Percentiles rank a stretch among this genome's conserved stretches.
Evolutionary conservation across 768 basidiomycete species (phyloP).

Genomic region (Termitomyces sp.): DNA sequence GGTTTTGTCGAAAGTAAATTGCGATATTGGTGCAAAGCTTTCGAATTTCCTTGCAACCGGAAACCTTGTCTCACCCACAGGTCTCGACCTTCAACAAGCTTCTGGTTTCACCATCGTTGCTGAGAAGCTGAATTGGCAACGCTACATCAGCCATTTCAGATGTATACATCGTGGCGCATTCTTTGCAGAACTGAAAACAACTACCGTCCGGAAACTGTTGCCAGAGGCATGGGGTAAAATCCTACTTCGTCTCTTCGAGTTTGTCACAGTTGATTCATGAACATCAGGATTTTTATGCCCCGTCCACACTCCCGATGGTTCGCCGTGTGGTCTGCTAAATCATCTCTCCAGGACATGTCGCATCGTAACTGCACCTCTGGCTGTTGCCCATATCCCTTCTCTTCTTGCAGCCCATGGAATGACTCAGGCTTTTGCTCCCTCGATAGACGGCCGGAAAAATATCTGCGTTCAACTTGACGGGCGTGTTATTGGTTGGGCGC

Average conservation of each 20-base stretch:
- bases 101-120: constrained; percentile 99
- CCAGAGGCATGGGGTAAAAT: constrained; percentile 97
- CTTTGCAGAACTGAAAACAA: constrained; percentile 98
- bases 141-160: constrained; percentile 97
- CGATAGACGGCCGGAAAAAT: constrained; percentile 77
- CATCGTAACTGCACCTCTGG: constrained; percentile 74
- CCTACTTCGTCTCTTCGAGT: not conserved
- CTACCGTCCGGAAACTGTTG: constrained; percentile 91
- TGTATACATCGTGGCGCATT: constrained; percentile 99
- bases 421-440: constrained; percentile 83
- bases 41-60: constrained; percentile 97
- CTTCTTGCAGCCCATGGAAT: constrained; percentile 88
- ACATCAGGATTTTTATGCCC: constrained; percentile 89
- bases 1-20: constrained; percentile 73
- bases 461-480: constrained; percentile 95
- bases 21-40: constrained; percentile 87
- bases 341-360: constrained; percentile 93
- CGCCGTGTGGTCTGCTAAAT: constrained; percentile 96
- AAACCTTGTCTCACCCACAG: constrained; percentile 90
- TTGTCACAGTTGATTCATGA: constrained; percentile 1
- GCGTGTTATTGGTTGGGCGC: constrained; percentile 90
- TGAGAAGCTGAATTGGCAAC: constrained; percentile 97
- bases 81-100: constrained; percentile 95
- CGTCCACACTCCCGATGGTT: constrained; percentile 97
- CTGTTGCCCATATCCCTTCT: constrained; percentile 74